Evolutionary conservation across 148 eudicot genomes (phyloP), one percentile per base, ranked within the genome.

Genomic region (Limonium bicolor): DNA sequence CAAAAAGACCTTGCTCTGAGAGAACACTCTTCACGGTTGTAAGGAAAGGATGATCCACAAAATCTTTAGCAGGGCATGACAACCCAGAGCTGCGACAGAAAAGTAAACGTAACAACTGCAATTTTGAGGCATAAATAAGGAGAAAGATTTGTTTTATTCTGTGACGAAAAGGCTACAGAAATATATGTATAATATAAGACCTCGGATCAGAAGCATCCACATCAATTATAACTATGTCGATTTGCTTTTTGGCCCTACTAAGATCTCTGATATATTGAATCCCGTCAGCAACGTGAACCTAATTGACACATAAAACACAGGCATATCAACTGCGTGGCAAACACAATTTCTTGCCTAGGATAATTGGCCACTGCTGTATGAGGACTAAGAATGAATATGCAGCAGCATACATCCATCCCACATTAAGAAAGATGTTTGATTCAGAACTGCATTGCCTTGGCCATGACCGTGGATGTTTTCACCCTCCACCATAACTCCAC

Each of bases 161-260:
- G 20, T 37, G 9, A 54, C 3, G 26, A n/a, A 26, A 13, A 23
- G n/a, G 13, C 3, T 20, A 6, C 0, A 3, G 28, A 20, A 46
- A 13, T 17, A 9, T 21, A 21, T 15, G 31, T 29, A 9, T 34
- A 18, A 15, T 20, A 38, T 36, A 22, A 42, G 51, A 84, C 97
- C 95, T 90, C 0, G 80, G 47, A 49, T 90, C 99, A 38, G 99
- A 70, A 25, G 99, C 80, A 55, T 90, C 99, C 45, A 84, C 99
- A 50, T 90, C 99, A 54, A 90, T 61, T 30, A 90, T 61, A 31
- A 90, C 70, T 54, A 84, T 46, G 55, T 77, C 95, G 22, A 67
- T 30, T 63, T 59, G 64, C 29, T 33, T 27, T 43, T 54, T 36
- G 14, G 35, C 62, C 49, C 36, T 56, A 28, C 38, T 53, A 23